These are phyloP conservation scores for Moesziomyces sp. DNA, from an alignment of 1,284 basidiomycete species.

Conservation along the genomic window DNA sequence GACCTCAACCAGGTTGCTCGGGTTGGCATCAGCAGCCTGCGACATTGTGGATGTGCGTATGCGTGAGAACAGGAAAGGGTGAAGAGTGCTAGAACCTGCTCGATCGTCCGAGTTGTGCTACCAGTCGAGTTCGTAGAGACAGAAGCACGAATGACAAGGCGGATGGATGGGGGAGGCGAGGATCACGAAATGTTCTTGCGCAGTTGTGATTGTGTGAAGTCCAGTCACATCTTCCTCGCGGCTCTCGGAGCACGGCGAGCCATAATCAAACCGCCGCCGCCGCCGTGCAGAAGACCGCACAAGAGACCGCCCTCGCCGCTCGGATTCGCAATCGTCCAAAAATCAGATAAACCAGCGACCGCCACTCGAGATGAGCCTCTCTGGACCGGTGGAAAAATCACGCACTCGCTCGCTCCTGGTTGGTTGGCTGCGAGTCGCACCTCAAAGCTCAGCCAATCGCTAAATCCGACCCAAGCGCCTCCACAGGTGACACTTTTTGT, in stretches of 20 bases:
- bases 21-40: conserved; percentile 21
- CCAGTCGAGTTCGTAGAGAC: not conserved
- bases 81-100: too few relatives aligned
- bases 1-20: conserved; percentile 59
- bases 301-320: too few relatives aligned
- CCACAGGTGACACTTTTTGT: not conserved
- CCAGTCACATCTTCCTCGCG: not conserved
- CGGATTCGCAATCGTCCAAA: not conserved
- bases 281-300: not conserved
- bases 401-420: not conserved
- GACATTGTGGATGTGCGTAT: conserved; percentile 7
- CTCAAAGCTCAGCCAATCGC: not conserved
- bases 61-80: not conserved
- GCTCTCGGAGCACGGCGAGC: not conserved
- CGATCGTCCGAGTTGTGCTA: too few relatives aligned
- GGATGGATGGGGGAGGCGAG: not conserved
- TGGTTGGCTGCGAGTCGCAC: not conserved
- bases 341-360: not conserved
- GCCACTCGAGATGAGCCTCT: too few relatives aligned
- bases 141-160: not conserved
- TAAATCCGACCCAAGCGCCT: not conserved
- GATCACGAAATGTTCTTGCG: not conserved
- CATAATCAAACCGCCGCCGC: too few relatives aligned
- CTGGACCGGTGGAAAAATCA: not conserved
- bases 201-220: not conserved